Evolutionary conservation across 2,329 filamentous ascomycete species (phyloP), one percentile per base, ranked within the genome.

Genomic region (Aspergillus novofumigatus): DNA sequence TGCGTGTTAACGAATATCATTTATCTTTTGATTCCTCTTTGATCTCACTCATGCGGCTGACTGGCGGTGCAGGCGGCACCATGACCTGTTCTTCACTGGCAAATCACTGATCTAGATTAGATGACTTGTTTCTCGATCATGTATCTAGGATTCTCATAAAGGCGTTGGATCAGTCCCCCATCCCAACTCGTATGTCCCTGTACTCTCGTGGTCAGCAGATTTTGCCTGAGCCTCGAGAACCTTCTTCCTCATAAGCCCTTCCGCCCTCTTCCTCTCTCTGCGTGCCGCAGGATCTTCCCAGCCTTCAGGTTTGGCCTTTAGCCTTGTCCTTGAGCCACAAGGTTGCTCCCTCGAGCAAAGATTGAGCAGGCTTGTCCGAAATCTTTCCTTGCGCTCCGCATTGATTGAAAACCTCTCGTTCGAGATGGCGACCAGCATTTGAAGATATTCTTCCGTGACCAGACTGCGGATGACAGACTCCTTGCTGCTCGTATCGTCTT

Each of bases 391-490:
- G 11, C 77, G 69, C 53, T 75, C 71, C 7, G 61, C 59, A 58
- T 79, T 80, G 20, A 69, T 67, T 20, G 54, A 58, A 57, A 79
- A 79, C 21, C 77, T 62, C 70, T 91, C 84, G 67, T 94, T 92
- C 7, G 88, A 86, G 55, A 96, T 82, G 3, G 76, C 72, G 11
- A 92, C 75, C 14, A 97, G 77, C 57, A 82, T 84, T 45, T 76
- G 75, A 4, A 97, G 80, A 67, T 94, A 92, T 8, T 78, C 77
- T 35, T 86, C 81, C 1, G 85, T 78, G 1, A 96, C 89, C 23
- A 88, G 72, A 42, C 78, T 80, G 23, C 77, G 67, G 14, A 81
- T 78, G 4, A 77, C 70, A 7, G 69, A 77, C 49, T 65, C 54
- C 59, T 82, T 69, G 6, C 64, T 53, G 72, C 48, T 59, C 29